A percentile compares a stretch with the other conserved stretches of the same genome.
phyloP scores from a whole-genome alignment of 2,329 filamentous ascomycete species.

The Cercospora sesami region DNA sequence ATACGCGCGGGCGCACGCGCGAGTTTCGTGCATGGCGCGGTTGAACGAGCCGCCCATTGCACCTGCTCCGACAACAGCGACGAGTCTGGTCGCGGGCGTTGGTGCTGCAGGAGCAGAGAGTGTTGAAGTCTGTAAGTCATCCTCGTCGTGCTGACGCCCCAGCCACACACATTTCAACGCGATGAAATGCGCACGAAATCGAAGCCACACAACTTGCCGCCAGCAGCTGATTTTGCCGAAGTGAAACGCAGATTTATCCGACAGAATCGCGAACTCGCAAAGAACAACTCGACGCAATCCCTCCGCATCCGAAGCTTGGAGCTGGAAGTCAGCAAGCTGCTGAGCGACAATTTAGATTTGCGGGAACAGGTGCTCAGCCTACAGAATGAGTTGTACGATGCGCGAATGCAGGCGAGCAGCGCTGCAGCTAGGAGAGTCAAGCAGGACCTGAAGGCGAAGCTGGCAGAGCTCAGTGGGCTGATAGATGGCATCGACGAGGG shows the following conservation, averaged over 20 bases:
- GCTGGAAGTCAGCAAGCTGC: constrained; percentile 69
- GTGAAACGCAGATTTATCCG: constrained; percentile 77
- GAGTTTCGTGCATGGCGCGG: constrained; percentile 64
- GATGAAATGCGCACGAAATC: constrained; percentile 39
- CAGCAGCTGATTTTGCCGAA: constrained; percentile 44
- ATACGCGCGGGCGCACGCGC: constrained; percentile 7
- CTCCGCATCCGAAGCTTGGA: constrained; percentile 75
- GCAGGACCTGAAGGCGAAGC: constrained; percentile 68
- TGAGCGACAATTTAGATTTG: constrained; percentile 76
- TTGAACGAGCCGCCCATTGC: constrained; percentile 71
- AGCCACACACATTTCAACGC: constrained; percentile 7
- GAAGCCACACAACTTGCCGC: constrained; percentile 20
- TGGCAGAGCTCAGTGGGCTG: constrained; percentile 67
- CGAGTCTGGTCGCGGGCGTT: constrained; percentile 18
- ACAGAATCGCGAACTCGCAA: constrained; percentile 80
- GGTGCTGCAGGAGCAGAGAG: constrained; percentile 53
- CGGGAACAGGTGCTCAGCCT: constrained; percentile 69
- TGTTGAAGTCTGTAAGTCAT: constrained; percentile 67
- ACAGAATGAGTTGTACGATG: constrained; percentile 63
- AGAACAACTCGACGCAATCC: constrained; percentile 73
- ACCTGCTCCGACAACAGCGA: constrained; percentile 37
- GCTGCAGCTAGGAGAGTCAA: constrained; percentile 69
- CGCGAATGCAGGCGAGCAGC: constrained; percentile 59
- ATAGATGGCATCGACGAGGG: constrained; percentile 62
- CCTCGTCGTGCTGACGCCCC: neutral